Percentiles rank a stretch among this genome's conserved stretches.
Evolutionary conservation across 2,329 filamentous ascomycete species (phyloP).

Genomic region (Trichophyton simii): DNA sequence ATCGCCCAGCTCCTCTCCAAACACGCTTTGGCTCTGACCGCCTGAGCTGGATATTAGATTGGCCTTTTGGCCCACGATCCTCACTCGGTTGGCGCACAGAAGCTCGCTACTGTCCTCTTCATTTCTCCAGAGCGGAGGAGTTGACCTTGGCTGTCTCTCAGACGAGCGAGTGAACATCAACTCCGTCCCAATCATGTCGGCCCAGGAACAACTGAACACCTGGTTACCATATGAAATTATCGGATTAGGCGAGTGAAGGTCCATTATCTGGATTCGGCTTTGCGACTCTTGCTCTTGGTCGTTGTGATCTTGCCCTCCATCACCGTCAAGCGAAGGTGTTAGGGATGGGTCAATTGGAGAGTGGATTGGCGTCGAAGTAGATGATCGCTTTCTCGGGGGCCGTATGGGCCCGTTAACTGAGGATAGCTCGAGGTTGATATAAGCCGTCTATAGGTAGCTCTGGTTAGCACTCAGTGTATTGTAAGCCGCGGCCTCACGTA

Average conservation of each 20-base stretch:
- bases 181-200: constrained; percentile 71
- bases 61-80: constrained; percentile 56
- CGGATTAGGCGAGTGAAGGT: constrained; percentile 63
- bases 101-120: constrained; percentile 53
- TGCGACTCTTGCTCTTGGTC: constrained; percentile 13
- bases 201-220: constrained; percentile 70
- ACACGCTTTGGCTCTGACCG: constrained; percentile 3
- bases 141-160: constrained; percentile 28
- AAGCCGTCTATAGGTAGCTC: constrained; percentile 37
- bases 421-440: constrained; percentile 48
- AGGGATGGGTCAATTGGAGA: constrained; percentile 11
- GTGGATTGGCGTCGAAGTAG: constrained; percentile 4
- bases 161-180: constrained; percentile 52
- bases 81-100: constrained; percentile 55
- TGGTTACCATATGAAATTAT: constrained; percentile 67
- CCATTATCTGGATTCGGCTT: constrained; percentile 61
- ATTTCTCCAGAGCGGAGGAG: constrained; percentile 36
- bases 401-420: constrained; percentile 30
- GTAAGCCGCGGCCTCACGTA: constrained; percentile 17
- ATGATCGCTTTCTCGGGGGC: constrained; percentile 19
- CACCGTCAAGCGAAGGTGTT: constrained; percentile 9
- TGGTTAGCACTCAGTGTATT: neutral
- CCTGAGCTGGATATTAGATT: constrained; percentile 40
- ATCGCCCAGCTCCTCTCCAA: neutral
- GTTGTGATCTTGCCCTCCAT: constrained; percentile 3